A percentile compares a stretch with the other conserved stretches of the same genome.
phyloP scores from a whole-genome alignment of 1,284 basidiomycete species.

The Leccinum angustisporum region DNA sequence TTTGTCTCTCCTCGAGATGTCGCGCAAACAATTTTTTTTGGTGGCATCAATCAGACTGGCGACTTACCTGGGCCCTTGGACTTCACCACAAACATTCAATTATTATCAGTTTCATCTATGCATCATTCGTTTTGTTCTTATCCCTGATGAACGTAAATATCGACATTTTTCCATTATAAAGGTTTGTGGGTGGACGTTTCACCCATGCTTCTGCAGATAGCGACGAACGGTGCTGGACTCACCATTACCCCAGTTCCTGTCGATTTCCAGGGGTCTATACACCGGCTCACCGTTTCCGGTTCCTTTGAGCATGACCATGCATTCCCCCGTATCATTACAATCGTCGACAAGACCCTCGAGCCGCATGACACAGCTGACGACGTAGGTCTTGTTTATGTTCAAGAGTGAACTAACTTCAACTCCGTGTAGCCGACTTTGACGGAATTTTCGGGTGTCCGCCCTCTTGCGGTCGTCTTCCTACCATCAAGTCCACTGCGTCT shows the following conservation, averaged over 20 bases:
- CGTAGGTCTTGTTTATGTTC: constrained; percentile 45
- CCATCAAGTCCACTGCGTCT: constrained; percentile 48
- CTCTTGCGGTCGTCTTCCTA: constrained; percentile 64
- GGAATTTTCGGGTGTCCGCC: constrained; percentile 43
- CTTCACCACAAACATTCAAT: too few species aligned
- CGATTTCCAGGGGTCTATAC: constrained; percentile 23
- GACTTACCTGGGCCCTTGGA: too few species aligned
- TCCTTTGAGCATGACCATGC: constrained; percentile 21
- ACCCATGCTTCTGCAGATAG: constrained; percentile 52
- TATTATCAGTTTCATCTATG: too few species aligned
- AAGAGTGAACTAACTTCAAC: constrained; percentile 44
- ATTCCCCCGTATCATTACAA: constrained; percentile 41
- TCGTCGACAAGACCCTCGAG: constrained; percentile 52
- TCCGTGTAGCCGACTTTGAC: constrained; percentile 42
- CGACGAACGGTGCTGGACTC: constrained; percentile 31
- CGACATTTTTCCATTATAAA: too few species aligned
- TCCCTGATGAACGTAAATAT: too few species aligned
- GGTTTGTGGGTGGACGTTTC: too few species aligned
- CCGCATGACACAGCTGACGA: constrained; percentile 36
- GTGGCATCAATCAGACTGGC: too few species aligned
- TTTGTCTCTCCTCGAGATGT: too few species aligned
- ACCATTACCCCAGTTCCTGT: constrained; percentile 20
- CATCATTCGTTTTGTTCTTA: too few species aligned
- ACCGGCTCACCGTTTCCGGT: constrained; percentile 25
- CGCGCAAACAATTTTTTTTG: too few species aligned